These are phyloP conservation scores for Colletotrichum sp. DNA, from an alignment of 2,329 filamentous ascomycete species.

Conservation along the genomic window DNA sequence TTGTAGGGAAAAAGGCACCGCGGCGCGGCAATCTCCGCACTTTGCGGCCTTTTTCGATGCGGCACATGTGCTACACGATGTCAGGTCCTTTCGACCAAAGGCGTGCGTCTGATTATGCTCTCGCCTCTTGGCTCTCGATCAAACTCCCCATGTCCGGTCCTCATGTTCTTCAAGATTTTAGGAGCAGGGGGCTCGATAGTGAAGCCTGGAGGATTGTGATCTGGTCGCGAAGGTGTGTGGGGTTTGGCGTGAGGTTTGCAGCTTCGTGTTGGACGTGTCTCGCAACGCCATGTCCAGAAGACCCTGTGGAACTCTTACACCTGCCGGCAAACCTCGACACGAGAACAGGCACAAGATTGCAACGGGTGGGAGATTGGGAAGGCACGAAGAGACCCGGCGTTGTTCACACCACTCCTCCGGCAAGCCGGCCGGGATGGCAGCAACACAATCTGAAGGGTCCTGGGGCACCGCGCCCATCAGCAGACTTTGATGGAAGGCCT, in stretches of 20 bases:
- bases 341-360: neutral
- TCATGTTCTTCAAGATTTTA: neutral
- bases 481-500: neutral
- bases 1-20: neutral
- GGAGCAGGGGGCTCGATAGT: neutral
- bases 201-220: neutral
- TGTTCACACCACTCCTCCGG: neutral
- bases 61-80: neutral
- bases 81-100: neutral
- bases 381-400: neutral
- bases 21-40: neutral
- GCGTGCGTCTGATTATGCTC: neutral
- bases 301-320: neutral
- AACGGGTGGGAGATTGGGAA: neutral
- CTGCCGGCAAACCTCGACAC: neutral
- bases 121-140: neutral
- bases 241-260: neutral
- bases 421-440: neutral
- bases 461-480: neutral
- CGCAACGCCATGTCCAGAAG: neutral
- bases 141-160: neutral
- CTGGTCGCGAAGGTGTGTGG: constrained; percentile 3
- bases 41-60: neutral
- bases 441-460: neutral
- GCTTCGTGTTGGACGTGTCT: neutral